Evolutionary conservation across 2,329 filamentous ascomycete genomes (phyloP).

Genomic region (Clarireedia hainanense): DNA sequence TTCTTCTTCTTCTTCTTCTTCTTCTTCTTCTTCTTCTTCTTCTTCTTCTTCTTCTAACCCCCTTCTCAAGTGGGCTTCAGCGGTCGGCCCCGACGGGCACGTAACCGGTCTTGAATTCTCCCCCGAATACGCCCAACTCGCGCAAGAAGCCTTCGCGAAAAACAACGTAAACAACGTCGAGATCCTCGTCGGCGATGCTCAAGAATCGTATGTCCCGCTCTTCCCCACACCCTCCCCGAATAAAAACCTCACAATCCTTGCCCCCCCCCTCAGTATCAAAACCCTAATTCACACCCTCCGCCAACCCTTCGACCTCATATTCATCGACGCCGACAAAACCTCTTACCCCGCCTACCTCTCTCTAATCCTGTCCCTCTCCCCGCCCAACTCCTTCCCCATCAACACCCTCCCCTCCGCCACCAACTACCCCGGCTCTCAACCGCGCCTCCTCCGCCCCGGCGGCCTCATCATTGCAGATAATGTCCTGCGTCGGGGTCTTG

Average conservation of each 20-base stretch:
- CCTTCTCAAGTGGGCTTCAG: slow-evolving; percentile 14
- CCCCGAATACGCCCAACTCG: slow-evolving; percentile 35
- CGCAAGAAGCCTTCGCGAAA: slow-evolving; percentile 33
- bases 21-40: too few species aligned
- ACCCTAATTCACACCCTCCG: slow-evolving; percentile 13
- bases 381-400: background rate
- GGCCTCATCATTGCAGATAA: slow-evolving; percentile 49
- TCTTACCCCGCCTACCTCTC: slow-evolving; percentile 43
- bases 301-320: slow-evolving; percentile 45
- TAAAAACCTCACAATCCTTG: too few species aligned
- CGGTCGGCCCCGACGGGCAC: slow-evolving; percentile 22
- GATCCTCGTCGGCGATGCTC: slow-evolving; percentile 40
- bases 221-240: background rate
- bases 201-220: slow-evolving; percentile 35
- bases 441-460: slow-evolving; percentile 39
- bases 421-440: background rate
- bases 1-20: too few species aligned
- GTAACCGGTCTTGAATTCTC: slow-evolving; percentile 38
- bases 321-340: slow-evolving; percentile 46
- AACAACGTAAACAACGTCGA: slow-evolving; percentile 38
- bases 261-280: slow-evolving; percentile 8
- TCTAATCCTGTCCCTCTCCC: slow-evolving; percentile 36
- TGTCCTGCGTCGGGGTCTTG: slow-evolving; percentile 40
- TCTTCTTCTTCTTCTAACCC: too few species aligned
- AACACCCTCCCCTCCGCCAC: slow-evolving; percentile 1